Base-by-base conservation (phyloP, 1,139 yeast species). In the Candida anutae region DNA sequence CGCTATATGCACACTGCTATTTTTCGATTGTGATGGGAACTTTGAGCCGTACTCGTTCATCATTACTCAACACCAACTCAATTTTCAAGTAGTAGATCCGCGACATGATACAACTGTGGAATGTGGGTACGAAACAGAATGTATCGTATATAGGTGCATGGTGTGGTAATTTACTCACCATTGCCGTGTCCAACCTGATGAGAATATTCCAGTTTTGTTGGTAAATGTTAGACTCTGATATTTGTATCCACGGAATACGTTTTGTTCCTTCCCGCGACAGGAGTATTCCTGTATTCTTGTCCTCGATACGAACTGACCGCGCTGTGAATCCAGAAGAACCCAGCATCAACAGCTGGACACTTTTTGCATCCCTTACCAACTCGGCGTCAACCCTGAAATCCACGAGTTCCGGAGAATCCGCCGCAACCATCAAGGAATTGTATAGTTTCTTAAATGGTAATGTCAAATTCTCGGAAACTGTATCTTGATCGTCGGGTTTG, bases 361-460 rank as follows among this genome's bases (percentile, higher is more conserved):
- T 41, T 26, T 46, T 49, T 13, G 63, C 30, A 31, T 60, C 66
- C n/a, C 52, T 49, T 11, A 56, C 39, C 25, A 63, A 41, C 15
- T 43, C 38, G 22, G 39, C 45, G 23, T 61, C 66, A 3, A 63
- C 32, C 33, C 38, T 41, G 33, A 59, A 50, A 28, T 51, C 50
- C n/a, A n/a, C n/a, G n/a, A n/a, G n/a, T 2, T 45, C 49, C 1
- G 41, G 20, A 0, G 59, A 58, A 11, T 61, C 33, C n/a, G 33
- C 38, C 22, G 41, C 40, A 15, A 43, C 33, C 2, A 58, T 23
- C 6, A 61, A 32, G 28, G 55, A 42, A 2, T 35, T 29, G 1
- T 50, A 47, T 8, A 43, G 35, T 12, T 35, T 24, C 18, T 40
- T 40, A 35, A 57, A 47, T 9, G 54, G 55, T 5, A 33, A 32